Base-by-base conservation (phyloP, 129 eudicot species). In the Deinandra increscens region DNA sequence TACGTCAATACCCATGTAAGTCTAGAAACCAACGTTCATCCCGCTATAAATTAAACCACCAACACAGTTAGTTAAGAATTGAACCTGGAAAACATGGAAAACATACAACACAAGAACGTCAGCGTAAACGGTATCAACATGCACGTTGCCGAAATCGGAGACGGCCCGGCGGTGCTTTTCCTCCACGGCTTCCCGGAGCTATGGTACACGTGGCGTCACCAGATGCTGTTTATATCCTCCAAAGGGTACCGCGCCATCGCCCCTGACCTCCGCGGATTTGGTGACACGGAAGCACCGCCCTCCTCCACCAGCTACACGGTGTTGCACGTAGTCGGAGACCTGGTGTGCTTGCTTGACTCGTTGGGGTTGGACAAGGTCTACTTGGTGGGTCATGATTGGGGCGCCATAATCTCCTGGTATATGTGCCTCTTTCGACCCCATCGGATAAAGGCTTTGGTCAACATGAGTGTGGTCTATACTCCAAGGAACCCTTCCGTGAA, bases 141-240 rank as follows among this genome's bases (percentile, higher is more conserved):
- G 88, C 96, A 92, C 77, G 80, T 88, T 0, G 98, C 95, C 26
- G 88, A 92, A 58, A 69, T 84, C 12, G 96, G 94, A 8, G 70
- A 78, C 31, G 96, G 96, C 39, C 89, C 85, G 0, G 75, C 84
- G 1, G 78, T 92, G 59, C 84, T 92, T 12, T 74, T 92, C 73
- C 76, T 92, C 81, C 98, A 92, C 54, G 98, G 98, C 54, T 92
- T 86, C 87, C 96, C 96, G 0, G 91, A 92, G 64, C 87, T 86
- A 42, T 89, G 96, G 96, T 92, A 92, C 86, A 61, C 95, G 0
- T 86, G 98, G 96, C 98, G 98, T 69, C 96, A 92, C 84, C 98
- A 92, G 74, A 77, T 92, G 85, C 41, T 86, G 33, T 72, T 10
- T 42, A 80, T 88, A 15, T 80, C 98, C 36, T 76, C 91, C 66